A percentile compares a stretch with the other conserved stretches of the same genome.
Evolutionary conservation across 495 filamentous ascomycete species (phyloP).

Genomic region (Penicillium maclennaniae): DNA sequence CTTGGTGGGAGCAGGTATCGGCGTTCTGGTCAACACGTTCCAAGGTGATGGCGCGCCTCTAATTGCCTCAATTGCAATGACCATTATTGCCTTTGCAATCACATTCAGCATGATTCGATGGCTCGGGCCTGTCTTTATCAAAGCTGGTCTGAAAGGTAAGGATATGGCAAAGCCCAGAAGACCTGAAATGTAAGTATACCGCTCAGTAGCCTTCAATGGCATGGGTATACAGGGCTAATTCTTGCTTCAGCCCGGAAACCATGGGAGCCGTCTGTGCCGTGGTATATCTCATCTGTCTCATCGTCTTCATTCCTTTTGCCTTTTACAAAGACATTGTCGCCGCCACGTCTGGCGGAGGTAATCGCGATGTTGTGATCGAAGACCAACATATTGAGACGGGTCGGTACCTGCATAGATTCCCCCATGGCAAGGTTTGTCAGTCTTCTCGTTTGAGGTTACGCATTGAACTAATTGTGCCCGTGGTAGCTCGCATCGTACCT

Average conservation of each 20-base stretch:
- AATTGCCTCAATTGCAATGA: slow-evolving; percentile 80
- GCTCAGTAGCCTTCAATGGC: neutral
- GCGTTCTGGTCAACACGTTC: slow-evolving; percentile 77
- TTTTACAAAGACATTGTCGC: slow-evolving; percentile 98
- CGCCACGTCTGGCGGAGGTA: slow-evolving; percentile 92
- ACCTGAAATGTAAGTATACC: slow-evolving; percentile 63
- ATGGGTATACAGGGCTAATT: slow-evolving; percentile 16
- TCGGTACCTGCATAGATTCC: slow-evolving; percentile 82
- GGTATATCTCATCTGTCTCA: slow-evolving; percentile 81
- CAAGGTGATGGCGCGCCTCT: slow-evolving; percentile 83
- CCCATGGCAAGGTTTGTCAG: slow-evolving; percentile 75
- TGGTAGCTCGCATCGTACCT: slow-evolving; percentile 86
- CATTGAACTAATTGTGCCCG: neutral
- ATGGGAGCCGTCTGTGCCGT: slow-evolving; percentile 97
- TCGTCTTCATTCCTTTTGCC: slow-evolving; percentile 90
- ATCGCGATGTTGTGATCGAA: slow-evolving; percentile 74
- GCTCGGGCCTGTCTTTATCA: slow-evolving; percentile 89
- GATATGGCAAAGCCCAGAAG: slow-evolving; percentile 79
- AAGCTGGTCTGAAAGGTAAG: slow-evolving; percentile 82
- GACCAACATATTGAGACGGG: slow-evolving; percentile 66
- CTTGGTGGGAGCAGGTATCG: slow-evolving; percentile 65
- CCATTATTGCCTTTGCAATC: slow-evolving; percentile 74
- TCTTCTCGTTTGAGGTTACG: neutral
- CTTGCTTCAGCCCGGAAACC: slow-evolving; percentile 67
- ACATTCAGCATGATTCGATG: slow-evolving; percentile 84